These are phyloP conservation scores for Fonsecaea nubica DNA, from an alignment of 2,329 filamentous ascomycete genomes.

Conservation along the genomic window DNA sequence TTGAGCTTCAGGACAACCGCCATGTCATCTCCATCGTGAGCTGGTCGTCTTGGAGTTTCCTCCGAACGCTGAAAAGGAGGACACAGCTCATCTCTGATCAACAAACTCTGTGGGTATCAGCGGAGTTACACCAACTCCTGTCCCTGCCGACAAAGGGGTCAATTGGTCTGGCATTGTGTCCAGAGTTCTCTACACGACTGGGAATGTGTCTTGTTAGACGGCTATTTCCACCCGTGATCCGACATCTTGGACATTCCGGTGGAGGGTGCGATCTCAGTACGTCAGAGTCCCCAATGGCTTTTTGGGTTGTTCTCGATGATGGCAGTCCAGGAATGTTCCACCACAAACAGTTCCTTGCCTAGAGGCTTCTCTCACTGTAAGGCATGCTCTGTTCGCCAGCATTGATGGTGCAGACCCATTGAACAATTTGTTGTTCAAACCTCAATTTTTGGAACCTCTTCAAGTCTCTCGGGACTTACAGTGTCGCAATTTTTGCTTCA, in stretches of 20 bases:
- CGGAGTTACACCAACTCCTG: conserved; percentile 16
- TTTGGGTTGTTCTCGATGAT: conserved; percentile 19
- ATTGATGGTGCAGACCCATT: conserved; percentile 15
- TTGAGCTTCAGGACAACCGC: conserved; percentile 13
- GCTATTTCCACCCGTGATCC: no score
- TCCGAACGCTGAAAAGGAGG: not conserved
- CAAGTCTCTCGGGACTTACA: no score
- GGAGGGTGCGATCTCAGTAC: not conserved
- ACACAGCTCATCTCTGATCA: not conserved
- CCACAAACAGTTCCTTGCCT: conserved; percentile 24
- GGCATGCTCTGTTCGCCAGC: conserved; percentile 13
- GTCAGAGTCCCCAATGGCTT: conserved; percentile 22
- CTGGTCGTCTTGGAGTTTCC: conserved; percentile 3
- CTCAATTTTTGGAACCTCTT: not conserved
- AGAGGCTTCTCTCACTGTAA: conserved; percentile 23
- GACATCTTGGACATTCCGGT: no score
- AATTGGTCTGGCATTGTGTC: conserved; percentile 12
- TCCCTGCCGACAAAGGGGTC: conserved; percentile 17
- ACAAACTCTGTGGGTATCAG: conserved; percentile 9
- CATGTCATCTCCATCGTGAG: not conserved
- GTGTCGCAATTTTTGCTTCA: no score
- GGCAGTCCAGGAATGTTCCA: conserved; percentile 26
- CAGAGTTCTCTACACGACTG: not conserved
- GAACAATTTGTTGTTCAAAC: conserved; percentile 14
- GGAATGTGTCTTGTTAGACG: not conserved